phyloP scores from a whole-genome alignment of 1,139 yeast species.

The Hanseniaspora gamundiae region DNA sequence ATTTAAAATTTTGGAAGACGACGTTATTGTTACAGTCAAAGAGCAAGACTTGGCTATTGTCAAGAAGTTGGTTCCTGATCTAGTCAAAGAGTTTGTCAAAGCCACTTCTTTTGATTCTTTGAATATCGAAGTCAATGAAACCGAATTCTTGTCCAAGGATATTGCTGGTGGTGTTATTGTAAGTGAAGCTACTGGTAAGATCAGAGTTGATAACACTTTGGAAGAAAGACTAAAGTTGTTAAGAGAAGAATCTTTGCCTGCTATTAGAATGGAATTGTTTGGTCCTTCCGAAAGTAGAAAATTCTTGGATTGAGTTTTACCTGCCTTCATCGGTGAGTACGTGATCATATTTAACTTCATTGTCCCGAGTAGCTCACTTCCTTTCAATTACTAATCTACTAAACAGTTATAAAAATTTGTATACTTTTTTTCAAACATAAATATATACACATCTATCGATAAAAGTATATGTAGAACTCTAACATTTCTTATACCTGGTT shows the following conservation, averaged over 20 bases:
- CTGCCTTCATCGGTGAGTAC: too few species aligned
- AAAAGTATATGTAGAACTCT: too few species aligned
- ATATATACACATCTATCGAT: too few species aligned
- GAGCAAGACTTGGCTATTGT: slow-evolving; percentile 56
- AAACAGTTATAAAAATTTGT: too few species aligned
- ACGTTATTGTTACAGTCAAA: slow-evolving; percentile 54
- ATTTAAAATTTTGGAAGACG: slow-evolving; percentile 59
- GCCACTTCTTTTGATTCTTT: slow-evolving; percentile 39
- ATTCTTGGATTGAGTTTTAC: slow-evolving; percentile 56
- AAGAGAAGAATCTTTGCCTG: slow-evolving; percentile 81
- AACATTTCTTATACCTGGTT: too few species aligned
- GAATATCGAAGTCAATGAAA: slow-evolving; percentile 42
- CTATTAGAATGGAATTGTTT: slow-evolving; percentile 78
- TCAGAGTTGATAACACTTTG: slow-evolving; percentile 82
- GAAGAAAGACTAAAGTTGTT: slow-evolving; percentile 84
- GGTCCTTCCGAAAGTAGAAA: slow-evolving; percentile 82
- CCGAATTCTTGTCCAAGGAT: slow-evolving; percentile 43
- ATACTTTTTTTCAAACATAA: too few species aligned
- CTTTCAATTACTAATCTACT: too few species aligned
- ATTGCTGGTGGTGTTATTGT: slow-evolving; percentile 80
- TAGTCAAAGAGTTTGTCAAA: slow-evolving; percentile 51
- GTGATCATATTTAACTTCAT: too few species aligned
- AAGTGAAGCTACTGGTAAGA: slow-evolving; percentile 61
- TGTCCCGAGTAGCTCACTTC: too few species aligned
- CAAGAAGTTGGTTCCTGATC: slow-evolving; percentile 35